These are phyloP conservation scores for Candida coleopterorum DNA, from an alignment of 805 yeast species.

Conservation along the genomic window DNA sequence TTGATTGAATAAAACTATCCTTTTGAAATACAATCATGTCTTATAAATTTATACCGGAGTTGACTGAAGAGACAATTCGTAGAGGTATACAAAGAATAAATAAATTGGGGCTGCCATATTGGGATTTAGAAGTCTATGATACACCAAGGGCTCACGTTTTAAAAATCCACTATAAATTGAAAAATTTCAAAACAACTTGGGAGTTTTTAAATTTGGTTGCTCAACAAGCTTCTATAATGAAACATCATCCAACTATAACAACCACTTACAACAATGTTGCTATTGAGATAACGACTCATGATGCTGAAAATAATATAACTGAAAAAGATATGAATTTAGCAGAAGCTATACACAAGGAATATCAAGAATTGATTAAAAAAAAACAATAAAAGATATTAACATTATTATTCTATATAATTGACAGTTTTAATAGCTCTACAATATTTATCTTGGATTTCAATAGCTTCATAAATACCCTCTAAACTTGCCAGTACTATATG, in stretches of 20 bases:
- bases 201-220: conserved; percentile 56
- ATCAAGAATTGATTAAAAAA: conserved; percentile 2
- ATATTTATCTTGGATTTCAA: conserved; percentile 79
- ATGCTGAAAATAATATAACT: conserved; percentile 45
- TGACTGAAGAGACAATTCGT: background rate
- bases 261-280: conserved; percentile 59
- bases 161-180: conserved; percentile 28
- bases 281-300: conserved; percentile 61
- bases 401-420: conserved; percentile 7
- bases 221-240: conserved; percentile 49
- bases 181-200: conserved; percentile 62
- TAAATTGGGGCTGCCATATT: conserved; percentile 1
- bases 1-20: too few species aligned
- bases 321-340: conserved; percentile 59
- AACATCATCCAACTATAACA: conserved; percentile 68
- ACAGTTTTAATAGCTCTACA: conserved; percentile 39
- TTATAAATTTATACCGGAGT: background rate
- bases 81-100: conserved; percentile 4
- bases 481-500: conserved; percentile 71
- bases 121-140: conserved; percentile 2
- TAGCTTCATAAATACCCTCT: conserved; percentile 93
- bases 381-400: background rate
- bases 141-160: conserved; percentile 4
- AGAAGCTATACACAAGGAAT: conserved; percentile 18
- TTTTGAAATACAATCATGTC: too few species aligned